Evolutionary conservation across 805 yeast species (phyloP).

Genomic region (Metschnikowia continentalis): DNA sequence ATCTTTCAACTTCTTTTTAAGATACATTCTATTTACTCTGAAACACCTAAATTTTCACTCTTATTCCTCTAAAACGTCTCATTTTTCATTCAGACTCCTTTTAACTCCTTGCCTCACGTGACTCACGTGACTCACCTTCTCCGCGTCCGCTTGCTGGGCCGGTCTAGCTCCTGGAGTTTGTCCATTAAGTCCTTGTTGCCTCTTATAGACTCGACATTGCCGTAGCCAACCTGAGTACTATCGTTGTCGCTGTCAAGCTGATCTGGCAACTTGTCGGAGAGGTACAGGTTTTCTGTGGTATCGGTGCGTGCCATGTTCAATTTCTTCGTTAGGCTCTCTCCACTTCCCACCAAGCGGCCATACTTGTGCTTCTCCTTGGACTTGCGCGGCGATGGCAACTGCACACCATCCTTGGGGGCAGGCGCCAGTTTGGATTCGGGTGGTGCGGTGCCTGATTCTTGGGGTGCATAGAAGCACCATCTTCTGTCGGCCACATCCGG

Average conservation of each 20-base stretch:
- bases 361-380: slow-evolving; percentile 39
- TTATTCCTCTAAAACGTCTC: no score
- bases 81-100: no score
- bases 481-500: slow-evolving; percentile 43
- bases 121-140: not conserved
- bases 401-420: slow-evolving; percentile 16
- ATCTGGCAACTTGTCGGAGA: slow-evolving; percentile 5
- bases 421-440: slow-evolving; percentile 7
- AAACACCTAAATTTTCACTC: no score
- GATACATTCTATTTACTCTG: no score
- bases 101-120: not conserved
- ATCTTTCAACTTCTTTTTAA: no score
- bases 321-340: slow-evolving; percentile 15
- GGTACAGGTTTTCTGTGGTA: not conserved
- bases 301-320: slow-evolving; percentile 10
- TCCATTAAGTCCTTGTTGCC: slow-evolving; percentile 13
- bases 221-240: slow-evolving; percentile 18
- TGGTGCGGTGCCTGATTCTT: not conserved
- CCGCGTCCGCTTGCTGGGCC: slow-evolving; percentile 10
- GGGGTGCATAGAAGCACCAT: slow-evolving; percentile 59
- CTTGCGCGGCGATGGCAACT: slow-evolving; percentile 53
- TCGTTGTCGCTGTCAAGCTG: slow-evolving; percentile 8
- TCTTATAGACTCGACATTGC: slow-evolving; percentile 11
- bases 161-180: slow-evolving; percentile 11
- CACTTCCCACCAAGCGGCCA: slow-evolving; percentile 44